phyloP scores from a whole-genome alignment of 805 yeast species.

The Zygosaccharomyces kombuchaensis region DNA sequence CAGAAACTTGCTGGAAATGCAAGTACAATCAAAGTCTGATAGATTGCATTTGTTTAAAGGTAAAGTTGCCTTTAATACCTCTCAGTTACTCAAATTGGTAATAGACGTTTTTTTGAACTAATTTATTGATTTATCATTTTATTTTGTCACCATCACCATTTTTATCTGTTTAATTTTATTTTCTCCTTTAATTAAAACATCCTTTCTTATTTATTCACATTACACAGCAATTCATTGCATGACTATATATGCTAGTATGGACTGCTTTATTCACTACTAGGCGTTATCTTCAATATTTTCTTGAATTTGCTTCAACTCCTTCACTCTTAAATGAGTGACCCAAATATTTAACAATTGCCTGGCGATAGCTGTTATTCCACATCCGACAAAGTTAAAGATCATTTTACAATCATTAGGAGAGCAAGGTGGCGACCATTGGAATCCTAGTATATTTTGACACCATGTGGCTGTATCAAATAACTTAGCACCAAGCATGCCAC shows the following conservation, averaged over 20 bases:
- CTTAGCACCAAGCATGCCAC: conserved; percentile 15
- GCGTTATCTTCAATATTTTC: conserved; percentile 6
- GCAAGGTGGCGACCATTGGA: conserved; percentile 6
- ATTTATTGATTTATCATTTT: neutral
- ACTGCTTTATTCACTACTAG: neutral
- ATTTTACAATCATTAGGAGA: conserved; percentile 23
- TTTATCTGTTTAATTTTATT: too few species aligned
- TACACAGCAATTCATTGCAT: neutral
- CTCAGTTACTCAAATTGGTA: conserved; percentile 61
- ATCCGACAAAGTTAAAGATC: conserved; percentile 28
- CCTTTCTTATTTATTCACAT: neutral
- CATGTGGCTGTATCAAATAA: conserved; percentile 11
- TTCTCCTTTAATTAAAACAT: neutral
- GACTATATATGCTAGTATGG: neutral
- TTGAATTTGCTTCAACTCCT: conserved; percentile 19
- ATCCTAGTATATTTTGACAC: conserved; percentile 8
- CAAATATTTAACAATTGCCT: conserved; percentile 17
- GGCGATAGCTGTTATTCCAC: conserved; percentile 19
- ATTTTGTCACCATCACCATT: too few species aligned
- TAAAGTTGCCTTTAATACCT: conserved; percentile 64
- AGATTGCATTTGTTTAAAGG: conserved; percentile 59
- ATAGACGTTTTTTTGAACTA: conserved; percentile 55
- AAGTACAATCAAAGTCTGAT: conserved; percentile 58
- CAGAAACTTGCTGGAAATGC: conserved; percentile 67
- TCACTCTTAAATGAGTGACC: conserved; percentile 17